Evolutionary conservation across 176 grass and related monocot species (phyloP).

Genomic region (Calamus simplicifolius): DNA sequence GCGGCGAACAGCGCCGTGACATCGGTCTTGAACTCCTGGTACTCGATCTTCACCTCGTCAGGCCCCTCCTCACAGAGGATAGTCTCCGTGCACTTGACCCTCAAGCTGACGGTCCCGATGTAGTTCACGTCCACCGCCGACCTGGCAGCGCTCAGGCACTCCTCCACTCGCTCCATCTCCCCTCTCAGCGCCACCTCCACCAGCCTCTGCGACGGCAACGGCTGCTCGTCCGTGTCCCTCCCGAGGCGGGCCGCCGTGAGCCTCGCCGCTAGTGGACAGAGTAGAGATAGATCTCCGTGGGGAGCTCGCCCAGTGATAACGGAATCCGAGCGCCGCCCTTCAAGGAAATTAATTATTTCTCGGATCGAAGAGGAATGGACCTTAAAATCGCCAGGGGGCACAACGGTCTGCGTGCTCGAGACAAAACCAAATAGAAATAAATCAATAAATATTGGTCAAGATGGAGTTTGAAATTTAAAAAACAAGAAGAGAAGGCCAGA

Average conservation of each 20-base stretch:
- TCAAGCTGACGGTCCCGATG: slow-evolving; percentile 22
- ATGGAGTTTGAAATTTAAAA: no score
- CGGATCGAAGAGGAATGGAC: no score
- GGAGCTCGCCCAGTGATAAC: background rate
- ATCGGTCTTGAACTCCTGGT: slow-evolving; percentile 29
- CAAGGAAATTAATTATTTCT: no score
- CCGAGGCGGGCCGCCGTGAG: slow-evolving; percentile 20
- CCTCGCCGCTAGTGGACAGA: slow-evolving; percentile 7
- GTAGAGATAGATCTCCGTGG: background rate
- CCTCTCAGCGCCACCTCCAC: slow-evolving; percentile 29
- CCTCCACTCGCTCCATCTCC: slow-evolving; percentile 18
- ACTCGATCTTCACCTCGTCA: slow-evolving; percentile 20
- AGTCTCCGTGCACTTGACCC: slow-evolving; percentile 21
- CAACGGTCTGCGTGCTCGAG: no score
- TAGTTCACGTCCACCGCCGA: slow-evolving; percentile 13
- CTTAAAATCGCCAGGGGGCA: no score
- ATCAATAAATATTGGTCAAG: no score
- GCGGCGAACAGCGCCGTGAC: slow-evolving; percentile 42
- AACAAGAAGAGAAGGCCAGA: no score
- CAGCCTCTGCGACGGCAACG: slow-evolving; percentile 24
- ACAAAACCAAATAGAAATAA: no score
- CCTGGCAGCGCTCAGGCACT: slow-evolving; percentile 12
- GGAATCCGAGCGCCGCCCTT: no score
- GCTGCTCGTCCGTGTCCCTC: background rate
- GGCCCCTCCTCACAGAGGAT: slow-evolving; percentile 21